Evolutionary conservation across 345 rosid species (phyloP).

Genomic region (Melaleuca quinquenervia): DNA sequence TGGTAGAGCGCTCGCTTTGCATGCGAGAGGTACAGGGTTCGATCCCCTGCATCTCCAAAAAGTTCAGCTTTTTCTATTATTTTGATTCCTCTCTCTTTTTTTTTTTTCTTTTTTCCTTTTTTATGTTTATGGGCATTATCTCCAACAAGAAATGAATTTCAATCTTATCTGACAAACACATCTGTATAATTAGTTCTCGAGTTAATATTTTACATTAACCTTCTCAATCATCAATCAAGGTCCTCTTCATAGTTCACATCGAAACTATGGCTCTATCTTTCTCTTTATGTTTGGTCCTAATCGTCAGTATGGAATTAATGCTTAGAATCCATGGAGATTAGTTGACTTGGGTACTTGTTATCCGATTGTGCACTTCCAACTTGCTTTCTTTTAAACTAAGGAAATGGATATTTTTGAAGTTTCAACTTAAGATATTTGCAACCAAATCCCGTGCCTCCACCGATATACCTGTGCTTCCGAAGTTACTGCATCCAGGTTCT

Average conservation of each 20-base stretch:
- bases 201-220: background rate
- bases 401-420: background rate
- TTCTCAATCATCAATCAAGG: background rate
- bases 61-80: background rate
- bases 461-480: background rate
- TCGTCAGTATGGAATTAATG: background rate
- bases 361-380: background rate
- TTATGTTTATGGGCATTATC: background rate
- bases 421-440: background rate
- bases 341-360: background rate
- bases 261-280: background rate
- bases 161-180: background rate
- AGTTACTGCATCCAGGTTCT: background rate
- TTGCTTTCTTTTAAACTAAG: background rate
- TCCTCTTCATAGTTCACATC: background rate
- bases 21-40: conserved; percentile 48
- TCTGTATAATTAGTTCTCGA: background rate
- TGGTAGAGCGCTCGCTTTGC: conserved; percentile 60
- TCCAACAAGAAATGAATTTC: background rate
- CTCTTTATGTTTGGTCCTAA: background rate
- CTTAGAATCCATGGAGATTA: background rate
- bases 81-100: background rate
- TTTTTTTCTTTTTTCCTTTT: too few relatives aligned
- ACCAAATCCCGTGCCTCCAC: background rate
- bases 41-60: conserved; percentile 41